Conservation (phyloP, 2,329 filamentous ascomycete species). For the Monilinia vaccinii-corymbosi region DNA sequence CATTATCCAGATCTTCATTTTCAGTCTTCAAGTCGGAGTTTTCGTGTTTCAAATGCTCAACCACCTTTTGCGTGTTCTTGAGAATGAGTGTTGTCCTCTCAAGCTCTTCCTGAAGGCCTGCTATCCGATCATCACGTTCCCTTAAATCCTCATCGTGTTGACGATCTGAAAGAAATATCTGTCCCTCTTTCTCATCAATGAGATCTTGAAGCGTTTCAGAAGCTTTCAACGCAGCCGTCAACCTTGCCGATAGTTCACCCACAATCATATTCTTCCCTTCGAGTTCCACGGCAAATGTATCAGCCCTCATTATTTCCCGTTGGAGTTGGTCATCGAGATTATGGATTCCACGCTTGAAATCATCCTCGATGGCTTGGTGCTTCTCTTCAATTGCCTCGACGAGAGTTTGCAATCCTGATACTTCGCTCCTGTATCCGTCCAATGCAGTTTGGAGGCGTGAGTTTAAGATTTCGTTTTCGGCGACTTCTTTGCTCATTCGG, state of each 20-base stretch:
- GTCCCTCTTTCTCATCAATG: conserved; percentile 16
- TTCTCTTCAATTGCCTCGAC: conserved; percentile 41
- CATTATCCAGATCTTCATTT: conserved; percentile 21
- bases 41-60: conserved; percentile 3
- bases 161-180: background rate
- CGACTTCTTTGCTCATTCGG: conserved; percentile 19
- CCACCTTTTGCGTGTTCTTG: background rate
- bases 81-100: conserved; percentile 39
- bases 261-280: conserved; percentile 33
- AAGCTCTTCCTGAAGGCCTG: conserved; percentile 41
- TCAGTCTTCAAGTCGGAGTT: conserved; percentile 18
- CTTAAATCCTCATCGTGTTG: conserved; percentile 40
- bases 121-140: conserved; percentile 40
- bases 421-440: conserved; percentile 44
- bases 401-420: conserved; percentile 43
- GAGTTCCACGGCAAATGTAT: conserved; percentile 25
- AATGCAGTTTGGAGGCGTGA: conserved; percentile 43
- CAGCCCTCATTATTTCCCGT: conserved; percentile 29
- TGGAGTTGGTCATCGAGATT: conserved; percentile 28
- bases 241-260: conserved; percentile 36
- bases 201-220: conserved; percentile 33
- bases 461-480: conserved; percentile 36
- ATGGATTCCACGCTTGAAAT: conserved; percentile 13
- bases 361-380: conserved; percentile 9
- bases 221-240: conserved; percentile 35